Conservation (phyloP, 192 early-diverging fungal genomes). For the Pilobolus umbonatus region DNA sequence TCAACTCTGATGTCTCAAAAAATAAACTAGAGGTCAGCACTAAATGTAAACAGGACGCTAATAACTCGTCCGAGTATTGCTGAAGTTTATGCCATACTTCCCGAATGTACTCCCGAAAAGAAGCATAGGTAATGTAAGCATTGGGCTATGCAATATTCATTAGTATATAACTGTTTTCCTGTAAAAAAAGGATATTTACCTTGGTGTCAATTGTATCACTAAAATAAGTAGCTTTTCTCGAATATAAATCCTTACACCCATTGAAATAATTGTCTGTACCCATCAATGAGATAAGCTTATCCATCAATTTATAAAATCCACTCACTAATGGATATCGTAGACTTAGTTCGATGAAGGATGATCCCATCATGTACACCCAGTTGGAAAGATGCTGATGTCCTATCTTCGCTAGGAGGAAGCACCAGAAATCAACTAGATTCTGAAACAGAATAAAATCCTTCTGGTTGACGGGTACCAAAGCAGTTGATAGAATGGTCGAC, state of each 20-base stretch:
- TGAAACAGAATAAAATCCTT: slow-evolving; percentile 66
- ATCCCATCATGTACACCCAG: slow-evolving; percentile 58
- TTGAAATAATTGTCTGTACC: slow-evolving; percentile 34
- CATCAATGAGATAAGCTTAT: slow-evolving; percentile 41
- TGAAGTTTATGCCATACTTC: slow-evolving; percentile 56
- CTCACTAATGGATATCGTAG: slow-evolving; percentile 58
- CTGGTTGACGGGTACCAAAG: slow-evolving; percentile 47
- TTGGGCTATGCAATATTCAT: slow-evolving; percentile 11
- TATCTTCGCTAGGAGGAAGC: slow-evolving; percentile 42
- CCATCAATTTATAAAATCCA: slow-evolving; percentile 70
- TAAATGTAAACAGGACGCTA: slow-evolving; percentile 60
- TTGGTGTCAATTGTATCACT: not conserved
- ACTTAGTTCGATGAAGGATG: slow-evolving; percentile 46
- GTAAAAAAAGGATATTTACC: not conserved
- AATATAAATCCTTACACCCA: slow-evolving; percentile 2
- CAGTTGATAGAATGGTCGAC: slow-evolving; percentile 4
- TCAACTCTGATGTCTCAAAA: slow-evolving; percentile 40
- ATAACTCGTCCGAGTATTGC: slow-evolving; percentile 72
- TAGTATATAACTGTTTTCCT: not conserved
- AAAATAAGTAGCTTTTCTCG: not conserved
- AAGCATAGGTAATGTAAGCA: slow-evolving; percentile 8
- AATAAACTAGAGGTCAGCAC: slow-evolving; percentile 61
- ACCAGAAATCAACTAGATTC: slow-evolving; percentile 65
- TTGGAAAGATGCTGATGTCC: slow-evolving; percentile 37
- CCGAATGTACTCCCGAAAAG: slow-evolving; percentile 44